Percentiles rank a stretch among this genome's conserved stretches.
These are phyloP conservation scores for Albatrellus ellisii DNA, from an alignment of 768 basidiomycete species.

Conservation along the genomic window DNA sequence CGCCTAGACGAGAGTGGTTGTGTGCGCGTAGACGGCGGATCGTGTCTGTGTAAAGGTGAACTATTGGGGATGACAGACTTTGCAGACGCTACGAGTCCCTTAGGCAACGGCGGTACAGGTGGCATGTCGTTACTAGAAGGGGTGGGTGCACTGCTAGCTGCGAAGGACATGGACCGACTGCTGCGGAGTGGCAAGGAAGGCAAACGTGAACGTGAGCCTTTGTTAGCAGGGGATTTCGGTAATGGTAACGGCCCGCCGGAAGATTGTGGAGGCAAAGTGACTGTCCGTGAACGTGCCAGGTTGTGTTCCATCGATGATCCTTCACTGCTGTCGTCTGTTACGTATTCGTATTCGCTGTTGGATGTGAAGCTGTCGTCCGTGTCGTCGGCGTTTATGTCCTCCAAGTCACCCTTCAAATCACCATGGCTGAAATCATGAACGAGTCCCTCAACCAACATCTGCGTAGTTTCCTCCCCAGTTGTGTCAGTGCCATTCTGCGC, in stretches of 20 bases:
- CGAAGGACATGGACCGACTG: constrained; percentile 31
- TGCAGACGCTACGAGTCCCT: constrained; percentile 19
- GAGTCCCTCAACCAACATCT: constrained; percentile 67
- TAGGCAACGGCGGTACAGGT: constrained; percentile 23
- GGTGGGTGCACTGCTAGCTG: not conserved
- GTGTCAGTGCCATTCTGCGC: constrained; percentile 34
- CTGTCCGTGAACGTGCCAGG: constrained; percentile 14
- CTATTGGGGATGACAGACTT: constrained; percentile 23
- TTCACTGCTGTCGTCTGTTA: constrained; percentile 26
- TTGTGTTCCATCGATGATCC: constrained; percentile 8
- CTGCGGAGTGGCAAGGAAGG: constrained; percentile 27
- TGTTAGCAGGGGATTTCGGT: constrained; percentile 3
- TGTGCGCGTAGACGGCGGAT: not conserved
- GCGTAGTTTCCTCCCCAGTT: constrained; percentile 75
- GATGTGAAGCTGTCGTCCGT: constrained; percentile 30
- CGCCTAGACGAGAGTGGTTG: constrained; percentile 6
- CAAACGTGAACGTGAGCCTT: constrained; percentile 7
- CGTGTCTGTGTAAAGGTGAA: constrained; percentile 3
- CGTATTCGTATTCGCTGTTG: constrained; percentile 22
- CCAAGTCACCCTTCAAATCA: constrained; percentile 63
- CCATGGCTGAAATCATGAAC: constrained; percentile 75
- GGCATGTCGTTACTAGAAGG: constrained; percentile 23
- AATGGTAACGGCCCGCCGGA: constrained; percentile 5
- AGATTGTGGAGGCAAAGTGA: not conserved
- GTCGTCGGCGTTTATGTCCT: constrained; percentile 61